A percentile compares a stretch with the other conserved stretches of the same genome.
phyloP scores from a whole-genome alignment of 306 rosid species.

The Glycine latifolia region DNA sequence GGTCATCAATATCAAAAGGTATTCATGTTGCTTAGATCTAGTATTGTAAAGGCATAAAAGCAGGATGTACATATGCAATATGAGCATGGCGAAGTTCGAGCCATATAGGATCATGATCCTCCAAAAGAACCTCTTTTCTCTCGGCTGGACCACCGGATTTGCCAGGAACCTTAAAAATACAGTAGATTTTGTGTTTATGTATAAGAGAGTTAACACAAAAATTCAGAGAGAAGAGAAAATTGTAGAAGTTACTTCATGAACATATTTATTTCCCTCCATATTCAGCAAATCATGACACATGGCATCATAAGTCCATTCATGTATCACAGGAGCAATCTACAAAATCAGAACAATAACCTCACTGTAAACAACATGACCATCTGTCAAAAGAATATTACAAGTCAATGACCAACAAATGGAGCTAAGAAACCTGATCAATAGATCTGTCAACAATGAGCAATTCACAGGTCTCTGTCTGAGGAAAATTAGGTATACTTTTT shows the following conservation, averaged over 20 bases:
- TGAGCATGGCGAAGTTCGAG: conserved; percentile 98
- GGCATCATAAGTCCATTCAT: conserved; percentile 99
- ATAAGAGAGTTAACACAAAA: conserved; percentile 28
- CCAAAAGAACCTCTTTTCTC: conserved; percentile 93
- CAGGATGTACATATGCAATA: conserved; percentile 83
- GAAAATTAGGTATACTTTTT: conserved; percentile 76
- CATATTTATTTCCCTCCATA: conserved; percentile 93
- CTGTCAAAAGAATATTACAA: conserved; percentile 33
- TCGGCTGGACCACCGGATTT: conserved; percentile 80
- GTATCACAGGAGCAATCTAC: conserved; percentile 95
- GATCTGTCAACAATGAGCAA: conserved; percentile 96
- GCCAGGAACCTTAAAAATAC: conserved; percentile 70
- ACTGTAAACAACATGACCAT: conserved; percentile 45
- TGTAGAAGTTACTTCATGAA: conserved; percentile 72
- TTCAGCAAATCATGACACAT: conserved; percentile 95
- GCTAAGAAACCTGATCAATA: conserved; percentile 88
- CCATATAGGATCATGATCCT: conserved; percentile 98
- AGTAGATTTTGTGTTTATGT: conserved; percentile 40
- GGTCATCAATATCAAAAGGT: conserved; percentile 43
- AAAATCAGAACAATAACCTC: conserved; percentile 55
- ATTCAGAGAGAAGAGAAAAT: conserved; percentile 36
- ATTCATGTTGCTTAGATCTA: conserved; percentile 29
- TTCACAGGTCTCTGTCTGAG: conserved; percentile 94
- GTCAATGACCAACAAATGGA: conserved; percentile 55
- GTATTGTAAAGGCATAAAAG: conserved; percentile 23